Evolutionary conservation across 2,329 filamentous ascomycete genomes (phyloP).

Genomic region (Anisogramma anomala): DNA sequence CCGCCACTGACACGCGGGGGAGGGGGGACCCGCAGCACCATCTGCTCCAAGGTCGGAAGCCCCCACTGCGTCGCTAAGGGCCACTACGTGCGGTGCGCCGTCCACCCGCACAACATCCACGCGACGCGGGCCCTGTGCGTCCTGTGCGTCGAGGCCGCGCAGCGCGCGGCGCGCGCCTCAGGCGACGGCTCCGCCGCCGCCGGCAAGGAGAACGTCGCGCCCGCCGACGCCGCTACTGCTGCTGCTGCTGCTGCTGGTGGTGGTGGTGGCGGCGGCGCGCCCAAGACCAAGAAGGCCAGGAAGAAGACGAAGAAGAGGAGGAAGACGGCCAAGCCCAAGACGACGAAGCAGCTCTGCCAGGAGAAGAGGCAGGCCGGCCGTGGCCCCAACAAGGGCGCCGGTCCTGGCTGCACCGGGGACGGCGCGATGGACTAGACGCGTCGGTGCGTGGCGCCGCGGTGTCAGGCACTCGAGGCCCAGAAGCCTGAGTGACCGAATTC

Average conservation of each 20-base stretch:
- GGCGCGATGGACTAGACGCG: too few species aligned
- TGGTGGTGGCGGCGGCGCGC: too few species aligned
- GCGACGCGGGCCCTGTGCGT: background rate
- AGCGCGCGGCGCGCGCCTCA: too few species aligned
- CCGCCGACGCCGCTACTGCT: too few species aligned
- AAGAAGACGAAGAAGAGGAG: slow-evolving; percentile 6
- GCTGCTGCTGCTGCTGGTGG: too few species aligned
- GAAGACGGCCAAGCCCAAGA: background rate
- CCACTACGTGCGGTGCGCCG: background rate
- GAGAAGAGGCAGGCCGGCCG: background rate
- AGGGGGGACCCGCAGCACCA: background rate
- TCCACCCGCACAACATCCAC: background rate
- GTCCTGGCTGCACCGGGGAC: background rate
- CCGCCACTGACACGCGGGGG: too few species aligned
- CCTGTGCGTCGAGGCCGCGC: background rate
- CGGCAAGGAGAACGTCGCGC: too few species aligned
- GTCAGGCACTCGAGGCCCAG: too few species aligned
- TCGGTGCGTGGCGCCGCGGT: too few species aligned
- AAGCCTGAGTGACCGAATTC: too few species aligned
- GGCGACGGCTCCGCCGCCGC: too few species aligned
- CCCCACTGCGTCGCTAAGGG: background rate
- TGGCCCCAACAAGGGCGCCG: too few species aligned
- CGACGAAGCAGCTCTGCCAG: slow-evolving; percentile 1
- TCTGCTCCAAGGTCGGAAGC: background rate
- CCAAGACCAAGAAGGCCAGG: background rate